A percentile compares a stretch with the other conserved stretches of the same genome.
These are phyloP conservation scores for Lenzites betulinus DNA, from an alignment of 768 basidiomycete genomes.

Conservation along the genomic window DNA sequence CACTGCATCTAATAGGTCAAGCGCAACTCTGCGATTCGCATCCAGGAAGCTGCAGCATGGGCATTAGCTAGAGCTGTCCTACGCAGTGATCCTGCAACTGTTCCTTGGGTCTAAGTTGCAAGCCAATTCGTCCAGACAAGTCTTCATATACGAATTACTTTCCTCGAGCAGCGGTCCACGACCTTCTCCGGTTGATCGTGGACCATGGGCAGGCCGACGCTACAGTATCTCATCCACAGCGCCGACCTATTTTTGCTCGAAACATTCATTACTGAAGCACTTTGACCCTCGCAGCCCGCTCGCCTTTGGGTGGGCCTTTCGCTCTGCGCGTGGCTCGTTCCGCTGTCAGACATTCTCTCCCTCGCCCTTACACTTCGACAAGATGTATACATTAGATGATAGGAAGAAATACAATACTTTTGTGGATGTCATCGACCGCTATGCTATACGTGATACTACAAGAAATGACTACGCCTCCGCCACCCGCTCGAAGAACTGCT, in stretches of 20 bases:
- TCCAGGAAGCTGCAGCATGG: no score
- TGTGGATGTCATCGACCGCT: neutral
- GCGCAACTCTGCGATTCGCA: no score
- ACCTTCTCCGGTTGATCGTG: neutral
- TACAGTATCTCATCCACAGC: neutral
- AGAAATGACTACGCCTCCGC: constrained; percentile 55
- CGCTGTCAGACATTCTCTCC: neutral
- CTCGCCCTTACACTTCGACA: no score
- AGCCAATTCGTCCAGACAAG: no score
- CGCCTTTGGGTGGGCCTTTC: neutral
- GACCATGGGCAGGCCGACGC: neutral
- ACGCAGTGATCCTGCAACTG: no score
- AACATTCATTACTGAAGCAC: neutral
- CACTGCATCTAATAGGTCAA: no score
- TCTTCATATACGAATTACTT: no score
- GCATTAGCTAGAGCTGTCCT: no score
- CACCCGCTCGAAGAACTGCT: constrained; percentile 89
- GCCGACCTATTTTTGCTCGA: constrained; percentile 1
- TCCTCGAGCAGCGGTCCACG: neutral
- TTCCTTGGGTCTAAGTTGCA: no score
- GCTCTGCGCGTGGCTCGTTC: constrained; percentile 5
- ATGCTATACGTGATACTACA: neutral
- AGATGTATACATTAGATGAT: neutral
- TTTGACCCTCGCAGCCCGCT: constrained; percentile 3
- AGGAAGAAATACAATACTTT: neutral